phyloP scores from a whole-genome alignment of 1,139 yeast species.

The Pichia sp. region DNA sequence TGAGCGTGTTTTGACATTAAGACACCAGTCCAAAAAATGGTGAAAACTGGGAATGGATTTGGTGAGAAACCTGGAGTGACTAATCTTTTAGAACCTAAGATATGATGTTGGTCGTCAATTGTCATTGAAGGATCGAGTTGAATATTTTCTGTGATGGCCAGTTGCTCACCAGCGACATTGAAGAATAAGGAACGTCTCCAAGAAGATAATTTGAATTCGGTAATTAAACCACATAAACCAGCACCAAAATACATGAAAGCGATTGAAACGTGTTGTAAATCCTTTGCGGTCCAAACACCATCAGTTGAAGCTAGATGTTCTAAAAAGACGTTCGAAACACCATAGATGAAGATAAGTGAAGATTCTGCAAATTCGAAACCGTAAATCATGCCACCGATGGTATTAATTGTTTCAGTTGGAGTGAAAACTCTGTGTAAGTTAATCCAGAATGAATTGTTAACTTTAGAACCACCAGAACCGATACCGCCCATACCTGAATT shows the following conservation, averaged over 20 bases:
- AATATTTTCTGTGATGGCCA: conserved; percentile 3
- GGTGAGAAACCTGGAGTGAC: conserved; percentile 77
- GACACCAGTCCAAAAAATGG: conserved; percentile 96
- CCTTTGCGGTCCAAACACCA: conserved; percentile 88
- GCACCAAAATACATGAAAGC: conserved; percentile 94
- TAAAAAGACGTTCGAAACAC: conserved; percentile 81
- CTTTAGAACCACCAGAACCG: conserved; percentile 11
- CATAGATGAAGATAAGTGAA: conserved; percentile 78
- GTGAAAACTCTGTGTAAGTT: conserved; percentile 5
- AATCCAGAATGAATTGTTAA: conserved; percentile 6
- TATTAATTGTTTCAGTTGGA: conserved; percentile 3
- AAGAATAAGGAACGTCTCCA: conserved; percentile 47
- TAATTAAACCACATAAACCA: conserved; percentile 84
- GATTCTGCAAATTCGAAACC: conserved; percentile 89
- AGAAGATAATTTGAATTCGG: conserved; percentile 55
- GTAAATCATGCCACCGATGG: conserved; percentile 36
- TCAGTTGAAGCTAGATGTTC: conserved; percentile 80
- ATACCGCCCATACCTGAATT: conserved; percentile 11
- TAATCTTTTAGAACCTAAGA: conserved; percentile 9
- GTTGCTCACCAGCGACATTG: conserved; percentile 30
- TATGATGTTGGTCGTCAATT: conserved; percentile 13
- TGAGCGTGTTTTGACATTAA: conserved; percentile 95
- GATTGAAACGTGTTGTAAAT: conserved; percentile 90
- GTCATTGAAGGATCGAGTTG: conserved; percentile 14
- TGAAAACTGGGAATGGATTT: conserved; percentile 91